Evolutionary conservation across 305 asterid species (phyloP), one percentile per base, ranked within the genome.

Genomic region (Lippia alba): DNA sequence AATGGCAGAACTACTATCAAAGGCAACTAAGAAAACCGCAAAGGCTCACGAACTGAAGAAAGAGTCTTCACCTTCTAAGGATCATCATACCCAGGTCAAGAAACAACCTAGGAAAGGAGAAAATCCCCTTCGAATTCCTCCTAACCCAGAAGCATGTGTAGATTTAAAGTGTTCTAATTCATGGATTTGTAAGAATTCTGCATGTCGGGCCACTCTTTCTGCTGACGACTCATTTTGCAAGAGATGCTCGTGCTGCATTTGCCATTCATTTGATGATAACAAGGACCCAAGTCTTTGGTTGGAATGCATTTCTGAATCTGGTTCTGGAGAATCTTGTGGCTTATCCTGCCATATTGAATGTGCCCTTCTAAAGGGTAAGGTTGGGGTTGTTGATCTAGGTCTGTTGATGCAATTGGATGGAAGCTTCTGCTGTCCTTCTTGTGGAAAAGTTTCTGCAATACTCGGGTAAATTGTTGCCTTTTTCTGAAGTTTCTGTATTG

Each of bases 271-370:
- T 78, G 98, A 93, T 71, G 98, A 91, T 78, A 91, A 91, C 82
- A 91, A 93, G 85, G 98, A 91, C 85, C 97, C 96, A 8, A 93
- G 98, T 82, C 94, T 93, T 79, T 93, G 98, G 97, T 70, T 91
- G 85, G 92, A 89, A 73, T 93, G 97, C 82, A 66, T 84, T 39
- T 91, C 97, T 70, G 96, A 91, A 77, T 81, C 94, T 66, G 89
- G 87, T 58, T 73, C 64, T 56, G 96, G 86, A 60, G 92, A 91
- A 56, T 74, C 90, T 1, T 93, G 97, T 81, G 98, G 98, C 66
- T 82, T 89, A 77, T 89, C 98, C 71, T 93, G 97, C 85, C 98
- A 89, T 83, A 85, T 91, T 75, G 97, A 91, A 63, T 93, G 96
- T 79, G 96, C 96, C 55, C 83, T 89, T 74, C 94, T 87, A 78